phyloP scores from a whole-genome alignment of 2,329 filamentous ascomycete genomes.

The Alternaria triticina region DNA sequence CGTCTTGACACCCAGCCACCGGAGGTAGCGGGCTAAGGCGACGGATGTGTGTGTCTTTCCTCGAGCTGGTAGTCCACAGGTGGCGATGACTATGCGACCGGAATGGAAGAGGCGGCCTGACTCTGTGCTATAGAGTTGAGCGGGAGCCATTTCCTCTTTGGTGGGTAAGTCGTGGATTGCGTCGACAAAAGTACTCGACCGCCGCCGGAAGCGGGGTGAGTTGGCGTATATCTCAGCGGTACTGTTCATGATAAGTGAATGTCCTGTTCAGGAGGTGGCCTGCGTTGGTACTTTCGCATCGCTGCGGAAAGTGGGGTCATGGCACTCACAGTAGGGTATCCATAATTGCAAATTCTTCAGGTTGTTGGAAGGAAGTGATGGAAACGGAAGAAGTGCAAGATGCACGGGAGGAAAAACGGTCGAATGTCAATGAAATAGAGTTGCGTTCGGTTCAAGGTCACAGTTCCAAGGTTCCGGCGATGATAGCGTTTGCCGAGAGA shows the following conservation, averaged over 20 bases:
- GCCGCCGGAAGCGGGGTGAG: conserved; percentile 85
- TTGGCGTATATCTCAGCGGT: conserved; percentile 92
- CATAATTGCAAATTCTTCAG: conserved; percentile 51
- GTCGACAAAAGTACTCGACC: conserved; percentile 96
- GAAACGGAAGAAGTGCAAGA: conserved; percentile 10
- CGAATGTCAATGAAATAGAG: conserved; percentile 12
- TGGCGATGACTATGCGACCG: conserved; percentile 94
- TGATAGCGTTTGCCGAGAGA: conserved; percentile 28
- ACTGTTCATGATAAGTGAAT: conserved; percentile 54
- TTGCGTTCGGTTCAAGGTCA: conserved; percentile 24
- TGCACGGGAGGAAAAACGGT: conserved; percentile 6
- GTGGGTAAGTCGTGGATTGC: conserved; percentile 93
- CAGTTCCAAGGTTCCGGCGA: conserved; percentile 19
- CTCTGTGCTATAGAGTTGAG: conserved; percentile 97
- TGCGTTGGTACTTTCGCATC: conserved; percentile 11
- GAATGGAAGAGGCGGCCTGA: conserved; percentile 97
- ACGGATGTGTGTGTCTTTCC: conserved; percentile 99
- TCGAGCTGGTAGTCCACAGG: conserved; percentile 91
- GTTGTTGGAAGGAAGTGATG: conserved; percentile 5
- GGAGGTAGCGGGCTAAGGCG: conserved; percentile 89
- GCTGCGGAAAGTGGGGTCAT: conserved; percentile 23
- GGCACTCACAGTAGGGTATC: conserved; percentile 67
- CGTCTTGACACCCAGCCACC: conserved; percentile 98
- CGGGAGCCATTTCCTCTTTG: conserved; percentile 84
- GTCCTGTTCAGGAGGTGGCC: neutral